Evolutionary conservation across 2,329 filamentous ascomycete genomes (phyloP).

Genomic region (Penicillium sp.): DNA sequence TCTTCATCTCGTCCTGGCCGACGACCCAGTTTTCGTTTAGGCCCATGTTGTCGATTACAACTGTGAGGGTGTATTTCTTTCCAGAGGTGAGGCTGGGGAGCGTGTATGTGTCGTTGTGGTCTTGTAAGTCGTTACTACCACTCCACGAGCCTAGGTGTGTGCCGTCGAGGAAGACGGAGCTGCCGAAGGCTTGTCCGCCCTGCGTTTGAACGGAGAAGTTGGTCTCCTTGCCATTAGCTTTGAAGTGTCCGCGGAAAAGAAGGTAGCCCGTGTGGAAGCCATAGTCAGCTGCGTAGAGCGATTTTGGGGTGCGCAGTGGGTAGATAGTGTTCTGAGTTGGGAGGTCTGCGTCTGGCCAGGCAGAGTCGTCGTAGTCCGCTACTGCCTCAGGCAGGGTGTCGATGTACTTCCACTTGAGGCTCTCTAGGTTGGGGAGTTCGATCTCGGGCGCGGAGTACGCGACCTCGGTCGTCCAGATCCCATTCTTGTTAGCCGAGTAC

Average conservation of each 20-base stretch:
- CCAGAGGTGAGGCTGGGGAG: conserved; percentile 60
- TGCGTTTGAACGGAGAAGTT: conserved; percentile 63
- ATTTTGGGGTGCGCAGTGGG: conserved; percentile 66
- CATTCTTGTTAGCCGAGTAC: conserved; percentile 48
- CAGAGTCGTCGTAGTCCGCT: conserved; percentile 68
- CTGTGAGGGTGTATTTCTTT: conserved; percentile 65
- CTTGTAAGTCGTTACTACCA: conserved; percentile 57
- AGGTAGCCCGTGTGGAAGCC: conserved; percentile 73
- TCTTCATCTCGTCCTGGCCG: conserved; percentile 63
- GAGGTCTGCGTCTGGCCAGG: conserved; percentile 67
- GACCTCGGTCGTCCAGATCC: conserved; percentile 58
- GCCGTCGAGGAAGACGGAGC: conserved; percentile 68
- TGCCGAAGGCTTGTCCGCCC: conserved; percentile 71
- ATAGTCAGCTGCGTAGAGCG: conserved; percentile 73
- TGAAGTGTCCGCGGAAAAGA: conserved; percentile 73
- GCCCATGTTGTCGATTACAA: conserved; percentile 75
- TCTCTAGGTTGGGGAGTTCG: conserved; percentile 61
- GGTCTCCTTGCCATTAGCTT: conserved; percentile 64
- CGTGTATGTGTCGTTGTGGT: conserved; percentile 61
- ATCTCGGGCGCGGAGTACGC: conserved; percentile 58
- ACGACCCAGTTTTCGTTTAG: conserved; percentile 69
- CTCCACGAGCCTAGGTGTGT: conserved; percentile 68
- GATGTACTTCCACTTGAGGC: conserved; percentile 69
- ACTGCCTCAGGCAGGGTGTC: conserved; percentile 74
- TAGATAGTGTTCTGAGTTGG: conserved; percentile 64